A percentile compares a stretch with the other conserved stretches of the same genome.
phyloP scores from a whole-genome alignment of 306 rosid species.

The Mimosa pudica region DNA sequence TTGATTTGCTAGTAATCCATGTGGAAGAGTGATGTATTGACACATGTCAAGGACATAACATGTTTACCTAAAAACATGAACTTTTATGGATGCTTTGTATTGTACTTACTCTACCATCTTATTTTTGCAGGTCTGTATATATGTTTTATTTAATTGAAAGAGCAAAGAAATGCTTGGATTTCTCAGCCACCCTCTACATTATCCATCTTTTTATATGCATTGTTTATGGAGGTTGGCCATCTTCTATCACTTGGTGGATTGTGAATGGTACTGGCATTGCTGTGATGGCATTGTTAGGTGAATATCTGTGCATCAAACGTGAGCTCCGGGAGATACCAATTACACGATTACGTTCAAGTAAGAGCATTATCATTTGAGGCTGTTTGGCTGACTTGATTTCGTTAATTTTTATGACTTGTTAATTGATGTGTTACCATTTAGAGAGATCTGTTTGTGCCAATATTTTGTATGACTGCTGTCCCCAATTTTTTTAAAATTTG shows the following conservation, averaged over 20 bases:
- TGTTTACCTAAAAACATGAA: background rate
- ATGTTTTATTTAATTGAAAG: conserved; percentile 70
- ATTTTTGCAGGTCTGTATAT: conserved; percentile 63
- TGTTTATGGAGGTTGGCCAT: conserved; percentile 80
- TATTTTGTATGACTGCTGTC: background rate
- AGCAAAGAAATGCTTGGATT: conserved; percentile 76
- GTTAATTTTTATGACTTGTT: background rate
- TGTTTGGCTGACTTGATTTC: background rate
- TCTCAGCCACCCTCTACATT: conserved; percentile 65
- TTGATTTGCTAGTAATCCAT: too few relatives aligned
- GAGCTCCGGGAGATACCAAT: conserved; percentile 66
- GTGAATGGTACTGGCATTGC: conserved; percentile 74
- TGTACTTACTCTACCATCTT: background rate
- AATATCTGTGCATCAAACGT: conserved; percentile 63
- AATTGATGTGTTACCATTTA: conserved; percentile 1
- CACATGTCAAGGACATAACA: too few relatives aligned
- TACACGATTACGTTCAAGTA: conserved; percentile 68
- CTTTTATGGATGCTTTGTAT: background rate
- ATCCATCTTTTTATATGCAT: conserved; percentile 71
- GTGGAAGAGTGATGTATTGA: too few relatives aligned
- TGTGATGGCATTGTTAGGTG: conserved; percentile 70
- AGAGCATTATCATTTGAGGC: conserved; percentile 27
- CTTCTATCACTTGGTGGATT: conserved; percentile 83
- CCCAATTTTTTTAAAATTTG: background rate
- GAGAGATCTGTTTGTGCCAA: background rate